Evolutionary conservation across 257 asterid genomes (phyloP), one percentile per base, ranked within the genome.

Genomic region (Solanum tarapatanum): DNA sequence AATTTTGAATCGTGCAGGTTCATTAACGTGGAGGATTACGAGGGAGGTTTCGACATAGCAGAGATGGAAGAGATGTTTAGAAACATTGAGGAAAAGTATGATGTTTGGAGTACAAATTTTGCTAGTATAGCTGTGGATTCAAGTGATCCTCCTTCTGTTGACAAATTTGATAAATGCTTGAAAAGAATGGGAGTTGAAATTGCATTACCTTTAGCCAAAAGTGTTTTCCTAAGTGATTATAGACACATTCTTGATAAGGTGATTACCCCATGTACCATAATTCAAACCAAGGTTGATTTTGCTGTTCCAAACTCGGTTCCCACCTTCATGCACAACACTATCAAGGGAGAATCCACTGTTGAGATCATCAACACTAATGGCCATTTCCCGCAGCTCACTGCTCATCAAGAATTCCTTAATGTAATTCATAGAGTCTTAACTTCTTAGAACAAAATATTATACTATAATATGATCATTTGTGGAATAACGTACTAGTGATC

Each of bases 381-480:
- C 4, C 97, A 96, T 92, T 95, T 96, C 75, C 99, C 99, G 86
- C 99, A 96, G 80, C 90, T 96, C 11, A 94, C 98, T 1, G 97
- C 95, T 0, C 94, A 87, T 83, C 24, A 87, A 24, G 86, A 93
- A 43, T 93, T 96, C 84, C 87, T 92, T 36, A 88, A 92, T 30
- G 93, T 95, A 87, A 84, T 96, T 76, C 68, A 85, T 30, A 88
- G 85, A 83, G 89, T 90, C 88, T 86, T 95, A 86, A 28, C 32
- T 84, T 84, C 84, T 14, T 79, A 79, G 84, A 79, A 75, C 62
- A 4, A 10, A 33, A 33, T 43, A 3, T 43, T 12, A 39, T 73
- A 37, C 30, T 9, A 21, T 16, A 3, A 8, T 6, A n/a, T 37
- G 33, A 39, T 39, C 60, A n/a, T 39, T 77, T 77, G 84, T 39